These are phyloP conservation scores for Narthecium ossifragum DNA, from an alignment of 106 monocot species.

Conservation along the genomic window DNA sequence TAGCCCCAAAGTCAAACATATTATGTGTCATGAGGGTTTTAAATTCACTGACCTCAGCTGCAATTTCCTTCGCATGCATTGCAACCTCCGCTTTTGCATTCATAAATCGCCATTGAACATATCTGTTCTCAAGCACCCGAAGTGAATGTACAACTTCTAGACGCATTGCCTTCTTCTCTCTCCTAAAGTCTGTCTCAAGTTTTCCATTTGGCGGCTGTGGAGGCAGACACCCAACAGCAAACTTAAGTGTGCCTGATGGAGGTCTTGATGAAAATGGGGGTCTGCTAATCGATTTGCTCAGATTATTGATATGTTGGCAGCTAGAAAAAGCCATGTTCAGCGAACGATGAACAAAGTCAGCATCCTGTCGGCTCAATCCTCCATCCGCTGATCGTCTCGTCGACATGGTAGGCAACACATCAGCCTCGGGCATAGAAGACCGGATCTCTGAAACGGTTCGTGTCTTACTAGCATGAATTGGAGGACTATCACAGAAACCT, in stretches of 20 bases:
- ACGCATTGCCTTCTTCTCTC: slow-evolving; percentile 33
- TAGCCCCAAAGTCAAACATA: too few species aligned
- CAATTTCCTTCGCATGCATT: slow-evolving; percentile 9
- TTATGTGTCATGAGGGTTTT: too few species aligned
- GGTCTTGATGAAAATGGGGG: slow-evolving; percentile 4
- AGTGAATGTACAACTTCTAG: slow-evolving; percentile 63
- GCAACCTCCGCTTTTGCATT: slow-evolving; percentile 51
- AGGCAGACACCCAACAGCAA: slow-evolving; percentile 14
- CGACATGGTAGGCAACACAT: slow-evolving; percentile 26
- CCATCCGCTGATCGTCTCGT: slow-evolving; percentile 17
- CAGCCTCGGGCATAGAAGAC: slow-evolving; percentile 57
- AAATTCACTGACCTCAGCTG: slow-evolving; percentile 49
- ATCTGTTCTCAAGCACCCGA: slow-evolving; percentile 39
- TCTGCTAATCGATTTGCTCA: slow-evolving; percentile 1
- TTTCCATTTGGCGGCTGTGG: slow-evolving; percentile 14
- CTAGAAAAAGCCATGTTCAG: slow-evolving; percentile 49
- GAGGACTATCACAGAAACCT: slow-evolving; percentile 68
- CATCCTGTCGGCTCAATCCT: slow-evolving; percentile 10
- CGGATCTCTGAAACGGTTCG: slow-evolving; percentile 28
- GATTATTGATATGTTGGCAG: slow-evolving; percentile 18
- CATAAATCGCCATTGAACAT: slow-evolving; percentile 71
- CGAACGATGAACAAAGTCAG: slow-evolving; percentile 48
- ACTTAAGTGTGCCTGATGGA: not conserved
- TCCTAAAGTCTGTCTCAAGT: slow-evolving; percentile 27
- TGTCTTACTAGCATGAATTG: slow-evolving; percentile 17